Conservation (phyloP, 208 protist species). For the Tritrichomonas musculus region DNA sequence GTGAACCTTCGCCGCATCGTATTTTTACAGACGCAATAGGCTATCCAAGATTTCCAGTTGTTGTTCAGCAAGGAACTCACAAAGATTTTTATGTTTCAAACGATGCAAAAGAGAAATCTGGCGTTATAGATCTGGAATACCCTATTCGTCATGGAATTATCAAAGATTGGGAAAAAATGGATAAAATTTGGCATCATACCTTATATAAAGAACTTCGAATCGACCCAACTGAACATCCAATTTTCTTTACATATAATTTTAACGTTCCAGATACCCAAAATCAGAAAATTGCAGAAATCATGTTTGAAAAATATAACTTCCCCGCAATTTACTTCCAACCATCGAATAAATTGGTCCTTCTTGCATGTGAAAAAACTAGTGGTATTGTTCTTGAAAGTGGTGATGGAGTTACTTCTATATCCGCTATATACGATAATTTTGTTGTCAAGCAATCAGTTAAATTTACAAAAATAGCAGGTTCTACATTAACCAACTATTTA, state of each 20-base stretch:
- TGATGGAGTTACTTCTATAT: background rate
- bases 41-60: background rate
- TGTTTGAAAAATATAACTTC: slow-evolving; percentile 70
- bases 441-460: too few relatives aligned
- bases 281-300: slow-evolving; percentile 72
- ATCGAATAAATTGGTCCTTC: too few relatives aligned
- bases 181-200: slow-evolving; percentile 91
- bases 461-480: too few relatives aligned
- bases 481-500: too few relatives aligned
- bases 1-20: background rate
- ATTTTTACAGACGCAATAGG: background rate
- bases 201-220: slow-evolving; percentile 83
- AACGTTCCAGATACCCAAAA: slow-evolving; percentile 69
- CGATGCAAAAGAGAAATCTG: slow-evolving; percentile 77
- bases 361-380: background rate
- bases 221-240: slow-evolving; percentile 84
- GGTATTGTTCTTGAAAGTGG: background rate
- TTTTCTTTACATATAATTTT: slow-evolving; percentile 70
- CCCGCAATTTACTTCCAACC: slow-evolving; percentile 50
- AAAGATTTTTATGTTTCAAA: slow-evolving; percentile 82
- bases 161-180: slow-evolving; percentile 94
- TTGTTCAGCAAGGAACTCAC: slow-evolving; percentile 56
- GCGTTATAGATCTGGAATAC: slow-evolving; percentile 78
- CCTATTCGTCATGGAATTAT: slow-evolving; percentile 77
- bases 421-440: background rate